Evolutionary conservation across 2,329 filamentous ascomycete species (phyloP).

Genomic region (Penicillium sclerotiorum): DNA sequence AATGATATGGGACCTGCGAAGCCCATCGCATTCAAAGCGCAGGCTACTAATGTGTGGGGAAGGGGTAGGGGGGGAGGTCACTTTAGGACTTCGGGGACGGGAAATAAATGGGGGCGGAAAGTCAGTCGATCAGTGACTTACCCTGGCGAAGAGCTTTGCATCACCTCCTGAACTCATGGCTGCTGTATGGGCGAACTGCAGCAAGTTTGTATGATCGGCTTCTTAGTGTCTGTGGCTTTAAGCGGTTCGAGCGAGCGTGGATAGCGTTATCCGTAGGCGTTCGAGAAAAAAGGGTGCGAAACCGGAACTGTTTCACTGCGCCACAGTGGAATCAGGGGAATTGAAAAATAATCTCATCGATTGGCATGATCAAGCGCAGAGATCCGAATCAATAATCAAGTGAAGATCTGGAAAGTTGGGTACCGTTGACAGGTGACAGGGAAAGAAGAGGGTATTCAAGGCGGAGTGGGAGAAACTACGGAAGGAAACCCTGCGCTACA

Average conservation of each 20-base stretch:
- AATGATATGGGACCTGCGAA: slow-evolving; percentile 11
- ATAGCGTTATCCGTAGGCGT: slow-evolving; percentile 4
- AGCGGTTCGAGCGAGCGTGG: neutral
- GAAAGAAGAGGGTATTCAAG: slow-evolving; percentile 26
- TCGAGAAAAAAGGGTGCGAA: slow-evolving; percentile 21
- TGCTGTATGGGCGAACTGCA: slow-evolving; percentile 24
- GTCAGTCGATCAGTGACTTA: slow-evolving; percentile 56
- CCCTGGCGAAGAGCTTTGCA: slow-evolving; percentile 98
- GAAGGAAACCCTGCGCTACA: slow-evolving; percentile 26
- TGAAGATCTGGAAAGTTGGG: slow-evolving; percentile 8
- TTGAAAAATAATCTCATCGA: slow-evolving; percentile 19
- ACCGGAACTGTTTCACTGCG: slow-evolving; percentile 12
- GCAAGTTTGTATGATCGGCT: slow-evolving; percentile 6
- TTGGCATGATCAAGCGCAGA: slow-evolving; percentile 13
- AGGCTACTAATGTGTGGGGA: slow-evolving; percentile 22
- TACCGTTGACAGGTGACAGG: neutral
- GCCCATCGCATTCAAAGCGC: slow-evolving; percentile 9
- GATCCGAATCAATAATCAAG: slow-evolving; percentile 10
- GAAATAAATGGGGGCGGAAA: no score
- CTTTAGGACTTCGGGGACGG: neutral
- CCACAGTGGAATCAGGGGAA: slow-evolving; percentile 14
- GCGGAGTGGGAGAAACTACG: slow-evolving; percentile 28
- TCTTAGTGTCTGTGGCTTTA: slow-evolving; percentile 12
- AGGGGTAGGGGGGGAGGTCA: slow-evolving; percentile 11
- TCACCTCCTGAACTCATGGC: slow-evolving; percentile 77